Evolutionary conservation across 345 rosid species (phyloP).

Genomic region (Euphorbia peplus): DNA sequence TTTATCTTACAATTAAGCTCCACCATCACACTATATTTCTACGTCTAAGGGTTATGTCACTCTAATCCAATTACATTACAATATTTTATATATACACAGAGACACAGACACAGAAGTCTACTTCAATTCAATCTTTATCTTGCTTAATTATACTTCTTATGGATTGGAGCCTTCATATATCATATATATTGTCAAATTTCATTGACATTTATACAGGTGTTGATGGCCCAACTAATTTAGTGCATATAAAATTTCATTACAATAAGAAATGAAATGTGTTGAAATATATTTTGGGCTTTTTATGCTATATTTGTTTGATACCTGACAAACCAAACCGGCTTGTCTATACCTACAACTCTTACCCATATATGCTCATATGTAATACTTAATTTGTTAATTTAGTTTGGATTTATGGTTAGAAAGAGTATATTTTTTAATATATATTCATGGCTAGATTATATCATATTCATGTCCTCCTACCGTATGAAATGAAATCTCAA

Average conservation of each 20-base stretch:
- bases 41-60: background rate
- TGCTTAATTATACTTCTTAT: background rate
- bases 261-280: too few relatives aligned
- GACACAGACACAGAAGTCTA: too few relatives aligned
- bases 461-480: background rate
- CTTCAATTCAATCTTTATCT: background rate
- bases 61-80: too few relatives aligned
- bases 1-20: too few relatives aligned
- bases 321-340: background rate
- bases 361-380: background rate
- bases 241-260: background rate
- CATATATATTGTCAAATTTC: too few relatives aligned
- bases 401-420: background rate
- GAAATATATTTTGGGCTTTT: too few relatives aligned
- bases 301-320: background rate
- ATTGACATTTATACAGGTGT: constrained; percentile 2
- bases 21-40: constrained; percentile 9
- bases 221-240: constrained; percentile 3
- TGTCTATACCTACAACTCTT: constrained; percentile 1
- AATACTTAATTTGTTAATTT: background rate
- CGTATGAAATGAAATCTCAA: constrained; percentile 7
- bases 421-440: too few relatives aligned
- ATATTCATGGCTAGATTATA: background rate
- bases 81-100: background rate
- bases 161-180: background rate